Conservation (phyloP, 306 rosid species). For the Adenanthera pavonina region DNA sequence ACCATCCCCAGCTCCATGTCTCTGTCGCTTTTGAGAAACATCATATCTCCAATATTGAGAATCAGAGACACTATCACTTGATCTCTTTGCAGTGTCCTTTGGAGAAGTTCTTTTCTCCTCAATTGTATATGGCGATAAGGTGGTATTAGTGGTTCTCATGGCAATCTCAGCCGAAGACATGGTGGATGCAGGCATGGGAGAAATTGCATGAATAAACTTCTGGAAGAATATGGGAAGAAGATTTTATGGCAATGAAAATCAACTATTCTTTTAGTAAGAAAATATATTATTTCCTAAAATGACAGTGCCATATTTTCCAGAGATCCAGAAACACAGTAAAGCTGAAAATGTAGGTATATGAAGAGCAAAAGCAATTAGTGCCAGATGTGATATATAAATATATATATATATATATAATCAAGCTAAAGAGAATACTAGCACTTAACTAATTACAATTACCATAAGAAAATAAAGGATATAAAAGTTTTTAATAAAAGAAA, state of each 20-base stretch:
- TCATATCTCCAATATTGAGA: slow-evolving; percentile 97
- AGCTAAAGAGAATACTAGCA: slow-evolving; percentile 2
- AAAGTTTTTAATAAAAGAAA: slow-evolving; percentile 11
- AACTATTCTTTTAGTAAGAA: slow-evolving; percentile 19
- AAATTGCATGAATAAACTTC: slow-evolving; percentile 96
- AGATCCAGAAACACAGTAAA: not conserved
- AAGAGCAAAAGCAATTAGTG: not conserved
- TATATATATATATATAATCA: not conserved
- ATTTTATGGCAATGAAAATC: slow-evolving; percentile 39
- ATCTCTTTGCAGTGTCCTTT: slow-evolving; percentile 65
- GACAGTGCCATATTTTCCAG: not conserved
- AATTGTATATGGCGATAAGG: slow-evolving; percentile 71
- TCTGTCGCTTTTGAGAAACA: slow-evolving; percentile 83
- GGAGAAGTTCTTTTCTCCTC: slow-evolving; percentile 46
- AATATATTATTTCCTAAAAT: slow-evolving; percentile 28
- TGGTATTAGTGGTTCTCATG: slow-evolving; percentile 69
- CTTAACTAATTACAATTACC: slow-evolving; percentile 22
- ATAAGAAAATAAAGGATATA: not conserved
- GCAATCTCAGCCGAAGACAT: slow-evolving; percentile 86
- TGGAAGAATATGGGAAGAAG: slow-evolving; percentile 47
- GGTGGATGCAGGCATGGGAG: slow-evolving; percentile 89
- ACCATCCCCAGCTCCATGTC: slow-evolving; percentile 64
- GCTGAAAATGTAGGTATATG: not conserved
- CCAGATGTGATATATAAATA: not conserved
- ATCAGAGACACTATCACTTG: slow-evolving; percentile 60